phyloP scores from a whole-genome alignment of 2,329 filamentous ascomycete species.

The Cercospora citrullina region DNA sequence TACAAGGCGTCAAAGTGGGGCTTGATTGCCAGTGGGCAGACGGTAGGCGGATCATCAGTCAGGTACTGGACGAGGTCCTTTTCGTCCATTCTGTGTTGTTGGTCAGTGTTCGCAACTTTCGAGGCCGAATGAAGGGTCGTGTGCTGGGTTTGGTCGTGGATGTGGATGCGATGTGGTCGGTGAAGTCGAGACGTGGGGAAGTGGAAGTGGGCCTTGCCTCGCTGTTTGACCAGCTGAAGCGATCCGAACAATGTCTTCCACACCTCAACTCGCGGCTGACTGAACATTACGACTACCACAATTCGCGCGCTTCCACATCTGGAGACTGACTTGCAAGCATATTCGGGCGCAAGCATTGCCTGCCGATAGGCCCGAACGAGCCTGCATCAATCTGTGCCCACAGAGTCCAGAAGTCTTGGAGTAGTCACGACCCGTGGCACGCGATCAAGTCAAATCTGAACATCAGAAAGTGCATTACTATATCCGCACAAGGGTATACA shows the following conservation, averaged over 20 bases:
- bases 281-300: background rate
- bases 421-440: background rate
- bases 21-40: constrained; percentile 86
- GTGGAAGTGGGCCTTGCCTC: background rate
- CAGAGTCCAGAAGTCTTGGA: background rate
- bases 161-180: background rate
- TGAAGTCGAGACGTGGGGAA: background rate
- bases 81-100: constrained; percentile 42
- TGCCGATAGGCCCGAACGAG: background rate
- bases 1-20: constrained; percentile 80
- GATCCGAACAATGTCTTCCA: background rate
- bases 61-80: constrained; percentile 68
- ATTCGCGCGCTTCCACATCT: background rate
- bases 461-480: background rate
- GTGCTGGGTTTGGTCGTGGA: background rate
- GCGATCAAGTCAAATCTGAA: background rate
- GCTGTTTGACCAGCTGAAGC: background rate
- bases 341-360: background rate
- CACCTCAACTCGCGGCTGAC: background rate
- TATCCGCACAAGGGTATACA: constrained; percentile 5
- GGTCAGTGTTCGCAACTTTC: background rate
- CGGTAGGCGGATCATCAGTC: constrained; percentile 83
- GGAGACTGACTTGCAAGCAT: background rate
- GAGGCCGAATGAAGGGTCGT: background rate
- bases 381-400: background rate